Base-by-base conservation (phyloP, 257 asterid species). In the Haberlea rhodopensis region DNA sequence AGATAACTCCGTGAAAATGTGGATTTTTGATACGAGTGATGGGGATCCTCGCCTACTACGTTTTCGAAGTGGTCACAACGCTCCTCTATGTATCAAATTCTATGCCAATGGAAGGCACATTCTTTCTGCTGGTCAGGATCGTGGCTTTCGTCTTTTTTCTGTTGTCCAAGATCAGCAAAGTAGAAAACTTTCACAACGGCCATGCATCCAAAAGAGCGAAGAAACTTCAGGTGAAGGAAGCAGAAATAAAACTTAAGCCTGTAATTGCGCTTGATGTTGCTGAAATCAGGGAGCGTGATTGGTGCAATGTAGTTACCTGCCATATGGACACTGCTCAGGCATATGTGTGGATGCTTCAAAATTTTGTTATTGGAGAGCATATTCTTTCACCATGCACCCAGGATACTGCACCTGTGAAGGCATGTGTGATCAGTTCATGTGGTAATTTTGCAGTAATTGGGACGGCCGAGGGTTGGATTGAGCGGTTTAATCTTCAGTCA, bases 271-370 rank as follows among this genome's bases (percentile, higher is more conserved):
- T 91, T 72, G 97, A 91, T 83, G 94, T 88, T 72, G 91, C 95
- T 65, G 97, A 91, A 80, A 91, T 91, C 66, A 79, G 97, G 73
- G 95, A 88, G 66, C 95, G 97, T 27, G 96, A 91, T 77, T 91
- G 96, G 96, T 88, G 94, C 83, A 88, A 91, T 81, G 95, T 91
- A 59, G 97, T 91, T 69, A 91, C 97, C 0, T 91, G 96, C 57
- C 97, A 91, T 72, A 77, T 74, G 80, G 97, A 91, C 73, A 88
- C 95, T 71, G 56, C 78, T 45, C 88, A 84, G 67, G 95, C 95
- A 34, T 88, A 84, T 68, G 88, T 88, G 28, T 91, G 95, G 97
- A 86, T 94, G 87, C 97, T 91, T 76, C 96, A 88, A 73, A 88
- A 88, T 76, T 91, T 88, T 75, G 96, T 91, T 71, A 90, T 91